Evolutionary conservation across 768 basidiomycete genomes (phyloP), one percentile per base, ranked within the genome.

Genomic region (Pleurotus eryngii): DNA sequence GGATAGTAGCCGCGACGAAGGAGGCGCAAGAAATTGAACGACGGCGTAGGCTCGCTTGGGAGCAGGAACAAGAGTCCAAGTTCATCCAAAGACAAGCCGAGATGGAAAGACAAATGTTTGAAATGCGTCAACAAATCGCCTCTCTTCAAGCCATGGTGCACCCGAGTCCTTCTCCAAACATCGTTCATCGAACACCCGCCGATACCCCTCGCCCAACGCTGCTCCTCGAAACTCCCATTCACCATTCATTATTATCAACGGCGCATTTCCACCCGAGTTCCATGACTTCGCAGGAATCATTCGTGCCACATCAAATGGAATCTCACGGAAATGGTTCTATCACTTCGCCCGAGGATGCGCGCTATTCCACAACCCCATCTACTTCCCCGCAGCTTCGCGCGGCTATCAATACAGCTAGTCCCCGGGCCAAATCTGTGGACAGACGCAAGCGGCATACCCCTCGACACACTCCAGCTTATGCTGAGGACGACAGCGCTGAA

Each of bases 51-150:
- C 55, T 78, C 6, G 80, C 74, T 38, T 90, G 89, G 88, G 89
- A 91, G 63, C 75, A 79, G 61, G 84, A 86, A 57, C 84, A 87
- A 59, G 89, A 89, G 70, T 78, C 78, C 8, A 86, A 78, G 63
- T 77, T 75, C 50, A 62, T 69, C 12, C 80, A 83, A 60, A 69
- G 75, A 46, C 81, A 87, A 58, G 80, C 78, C 24, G 83, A 86
- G 64, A 79, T 82, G 74, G 84, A 88, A 63, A 71, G 75, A 18
- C 77, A 77, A 48, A 74, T 89, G 60, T 60, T 74, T 3, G 79
- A 79, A 58, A 76, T 86, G 76, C 81, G 76, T 22, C 76, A 78
- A 60, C 81, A 86, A 64, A 72, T 86, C 56, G 63, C 73, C 26
- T 63, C 70, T 15, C 73, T 86, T 51, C 76, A 75, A 58, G 70